Percentiles rank a stretch among this genome's conserved stretches.
These are phyloP conservation scores for Cyathus pygmaeus DNA, from an alignment of 1,284 basidiomycete genomes.

Conservation along the genomic window DNA sequence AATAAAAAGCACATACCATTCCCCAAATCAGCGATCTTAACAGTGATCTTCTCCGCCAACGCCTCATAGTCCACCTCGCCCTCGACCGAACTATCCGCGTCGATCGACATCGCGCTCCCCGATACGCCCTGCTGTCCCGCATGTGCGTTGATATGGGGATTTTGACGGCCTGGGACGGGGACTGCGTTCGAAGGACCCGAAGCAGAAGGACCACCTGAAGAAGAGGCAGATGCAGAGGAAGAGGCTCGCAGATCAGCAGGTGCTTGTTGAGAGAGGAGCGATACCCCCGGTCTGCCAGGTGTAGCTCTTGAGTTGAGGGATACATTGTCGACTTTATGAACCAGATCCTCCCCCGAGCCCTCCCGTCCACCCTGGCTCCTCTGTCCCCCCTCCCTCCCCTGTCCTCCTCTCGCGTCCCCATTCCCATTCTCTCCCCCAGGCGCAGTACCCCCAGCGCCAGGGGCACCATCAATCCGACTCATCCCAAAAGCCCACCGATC, in stretches of 20 bases:
- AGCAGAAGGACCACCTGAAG: too few species aligned
- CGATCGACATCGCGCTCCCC: constrained; percentile 39
- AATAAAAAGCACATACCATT: constrained; percentile 67
- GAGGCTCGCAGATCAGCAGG: constrained; percentile 35
- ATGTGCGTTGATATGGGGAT: too few species aligned
- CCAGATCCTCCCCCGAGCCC: constrained; percentile 37
- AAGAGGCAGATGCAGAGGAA: constrained; percentile 36
- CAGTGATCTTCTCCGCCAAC: constrained; percentile 85
- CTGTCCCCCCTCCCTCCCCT: too few species aligned
- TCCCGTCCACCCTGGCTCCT: constrained; percentile 26
- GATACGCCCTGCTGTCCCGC: constrained; percentile 13
- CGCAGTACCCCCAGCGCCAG: too few species aligned
- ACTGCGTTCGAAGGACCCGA: too few species aligned
- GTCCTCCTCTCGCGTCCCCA: too few species aligned
- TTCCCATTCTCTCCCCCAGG: too few species aligned
- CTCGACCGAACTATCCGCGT: constrained; percentile 28
- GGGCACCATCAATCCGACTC: constrained; percentile 78
- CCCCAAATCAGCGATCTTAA: constrained; percentile 98
- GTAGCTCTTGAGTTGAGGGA: constrained; percentile 54
- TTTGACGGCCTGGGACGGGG: too few species aligned
- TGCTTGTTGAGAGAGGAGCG: constrained; percentile 84
- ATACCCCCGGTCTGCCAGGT: constrained; percentile 66
- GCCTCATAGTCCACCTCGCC: constrained; percentile 34
- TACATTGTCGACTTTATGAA: constrained; percentile 60
- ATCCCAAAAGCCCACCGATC: constrained; percentile 95